These are phyloP conservation scores for Phanerochaete carnosa DNA, from an alignment of 768 basidiomycete genomes.

Conservation along the genomic window DNA sequence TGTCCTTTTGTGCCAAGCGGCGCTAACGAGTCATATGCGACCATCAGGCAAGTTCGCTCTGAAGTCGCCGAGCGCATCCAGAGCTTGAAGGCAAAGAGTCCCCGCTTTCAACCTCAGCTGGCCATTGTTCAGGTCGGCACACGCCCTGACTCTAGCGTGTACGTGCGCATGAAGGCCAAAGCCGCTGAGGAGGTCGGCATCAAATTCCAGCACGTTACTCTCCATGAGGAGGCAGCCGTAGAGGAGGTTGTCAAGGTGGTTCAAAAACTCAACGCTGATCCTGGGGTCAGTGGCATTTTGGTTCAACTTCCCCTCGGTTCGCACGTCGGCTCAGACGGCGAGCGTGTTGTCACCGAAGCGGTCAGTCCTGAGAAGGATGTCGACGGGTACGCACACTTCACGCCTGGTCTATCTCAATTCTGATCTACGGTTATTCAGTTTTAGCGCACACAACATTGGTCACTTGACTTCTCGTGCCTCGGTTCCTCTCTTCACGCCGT, in stretches of 20 bases:
- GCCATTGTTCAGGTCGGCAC: conserved; percentile 93
- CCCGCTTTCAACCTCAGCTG: conserved; percentile 89
- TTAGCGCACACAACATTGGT: conserved; percentile 98
- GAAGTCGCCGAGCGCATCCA: conserved; percentile 70
- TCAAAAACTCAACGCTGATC: conserved; percentile 79
- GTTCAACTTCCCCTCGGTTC: conserved; percentile 93
- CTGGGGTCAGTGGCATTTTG: conserved; percentile 80
- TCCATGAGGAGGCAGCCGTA: conserved; percentile 66
- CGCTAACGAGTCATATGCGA: conserved; percentile 6
- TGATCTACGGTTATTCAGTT: conserved; percentile 43
- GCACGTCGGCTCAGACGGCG: conserved; percentile 77
- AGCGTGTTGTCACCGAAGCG: conserved; percentile 91
- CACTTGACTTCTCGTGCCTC: conserved; percentile 89
- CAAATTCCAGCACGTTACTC: conserved; percentile 72
- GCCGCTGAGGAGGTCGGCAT: conserved; percentile 95
- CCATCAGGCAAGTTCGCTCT: conserved; percentile 73
- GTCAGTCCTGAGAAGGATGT: conserved; percentile 94
- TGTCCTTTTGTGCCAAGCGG: conserved; percentile 1
- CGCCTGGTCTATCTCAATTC: neutral
- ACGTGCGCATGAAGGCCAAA: conserved; percentile 97
- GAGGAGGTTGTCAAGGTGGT: conserved; percentile 78
- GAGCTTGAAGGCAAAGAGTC: conserved; percentile 57
- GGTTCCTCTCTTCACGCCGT: conserved; percentile 87
- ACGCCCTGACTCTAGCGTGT: conserved; percentile 85
- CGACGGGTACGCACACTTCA: conserved; percentile 66